Evolutionary conservation across 2,329 filamentous ascomycete species (phyloP).

Genomic region (Aschersonia sp.): DNA sequence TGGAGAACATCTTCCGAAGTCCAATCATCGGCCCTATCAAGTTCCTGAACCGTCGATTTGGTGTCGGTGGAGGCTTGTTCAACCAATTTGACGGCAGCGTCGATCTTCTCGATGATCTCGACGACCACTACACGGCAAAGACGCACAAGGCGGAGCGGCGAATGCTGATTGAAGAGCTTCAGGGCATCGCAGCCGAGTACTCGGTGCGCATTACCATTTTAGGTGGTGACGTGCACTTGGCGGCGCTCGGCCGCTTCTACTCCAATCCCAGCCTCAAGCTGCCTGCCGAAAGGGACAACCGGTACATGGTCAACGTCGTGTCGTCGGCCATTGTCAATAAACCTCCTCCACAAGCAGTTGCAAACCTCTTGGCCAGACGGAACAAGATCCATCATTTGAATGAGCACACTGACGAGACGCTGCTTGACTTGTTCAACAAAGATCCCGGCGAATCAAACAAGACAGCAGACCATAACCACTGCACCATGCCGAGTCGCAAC

Average conservation of each 20-base stretch:
- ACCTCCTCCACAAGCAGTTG: conserved; percentile 73
- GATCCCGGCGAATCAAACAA: conserved; percentile 70
- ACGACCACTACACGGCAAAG: conserved; percentile 89
- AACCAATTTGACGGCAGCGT: conserved; percentile 91
- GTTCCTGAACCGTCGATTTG: conserved; percentile 81
- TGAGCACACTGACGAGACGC: conserved; percentile 71
- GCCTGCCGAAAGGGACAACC: conserved; percentile 66
- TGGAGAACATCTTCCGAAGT: conserved; percentile 81
- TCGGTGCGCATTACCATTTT: conserved; percentile 85
- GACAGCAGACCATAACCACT: conserved; percentile 60
- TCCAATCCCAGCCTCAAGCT: conserved; percentile 70
- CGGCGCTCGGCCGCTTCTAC: conserved; percentile 87
- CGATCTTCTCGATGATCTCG: conserved; percentile 81
- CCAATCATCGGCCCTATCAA: conserved; percentile 80
- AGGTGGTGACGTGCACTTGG: conserved; percentile 85
- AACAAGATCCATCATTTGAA: conserved; percentile 69
- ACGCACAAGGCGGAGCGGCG: conserved; percentile 85
- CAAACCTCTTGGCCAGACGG: conserved; percentile 76
- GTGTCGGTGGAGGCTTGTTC: conserved; percentile 70
- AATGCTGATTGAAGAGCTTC: conserved; percentile 63
- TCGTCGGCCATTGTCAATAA: conserved; percentile 95
- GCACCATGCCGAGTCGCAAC: conserved; percentile 86
- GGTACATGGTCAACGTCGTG: conserved; percentile 91
- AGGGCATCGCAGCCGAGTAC: conserved; percentile 70
- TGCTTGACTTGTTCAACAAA: conserved; percentile 82